Percentiles rank a stretch among this genome's conserved stretches.
Evolutionary conservation across 805 yeast genomes (phyloP).

Genomic region (Teunomyces panamensis): DNA sequence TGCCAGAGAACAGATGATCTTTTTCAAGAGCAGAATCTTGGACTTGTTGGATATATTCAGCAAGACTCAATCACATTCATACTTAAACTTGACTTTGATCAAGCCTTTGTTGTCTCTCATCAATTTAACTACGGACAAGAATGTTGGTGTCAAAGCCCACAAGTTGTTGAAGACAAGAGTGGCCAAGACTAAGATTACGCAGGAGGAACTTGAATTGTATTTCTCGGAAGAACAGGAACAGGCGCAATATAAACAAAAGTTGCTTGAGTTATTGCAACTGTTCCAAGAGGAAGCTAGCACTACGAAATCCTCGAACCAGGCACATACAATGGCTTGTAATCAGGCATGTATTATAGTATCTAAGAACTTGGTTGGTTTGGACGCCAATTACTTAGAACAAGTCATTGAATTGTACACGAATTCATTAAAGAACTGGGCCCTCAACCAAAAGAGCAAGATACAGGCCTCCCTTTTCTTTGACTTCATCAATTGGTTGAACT

Average conservation of each 20-base stretch:
- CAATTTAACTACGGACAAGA: constrained; percentile 63
- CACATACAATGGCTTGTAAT: constrained; percentile 55
- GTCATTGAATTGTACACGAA: constrained; percentile 56
- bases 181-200: constrained; percentile 44
- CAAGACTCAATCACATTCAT: constrained; percentile 42
- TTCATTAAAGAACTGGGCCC: constrained; percentile 62
- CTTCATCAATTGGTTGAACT: constrained; percentile 72
- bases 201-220: constrained; percentile 15
- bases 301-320: constrained; percentile 42
- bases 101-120: constrained; percentile 60
- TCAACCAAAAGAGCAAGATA: constrained; percentile 42
- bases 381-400: constrained; percentile 33
- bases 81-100: constrained; percentile 42
- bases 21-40: constrained; percentile 73
- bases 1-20: constrained; percentile 75
- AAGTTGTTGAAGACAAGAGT: constrained; percentile 62
- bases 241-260: constrained; percentile 14
- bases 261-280: constrained; percentile 30
- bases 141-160: constrained; percentile 71
- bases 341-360: constrained; percentile 65
- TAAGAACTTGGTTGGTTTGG: constrained; percentile 46
- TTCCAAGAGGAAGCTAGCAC: constrained; percentile 45
- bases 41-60: constrained; percentile 70
- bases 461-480: constrained; percentile 66
- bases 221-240: constrained; percentile 15